Evolutionary conservation across 2,329 filamentous ascomycete genomes (phyloP).

Genomic region (Dendryphion nanum): DNA sequence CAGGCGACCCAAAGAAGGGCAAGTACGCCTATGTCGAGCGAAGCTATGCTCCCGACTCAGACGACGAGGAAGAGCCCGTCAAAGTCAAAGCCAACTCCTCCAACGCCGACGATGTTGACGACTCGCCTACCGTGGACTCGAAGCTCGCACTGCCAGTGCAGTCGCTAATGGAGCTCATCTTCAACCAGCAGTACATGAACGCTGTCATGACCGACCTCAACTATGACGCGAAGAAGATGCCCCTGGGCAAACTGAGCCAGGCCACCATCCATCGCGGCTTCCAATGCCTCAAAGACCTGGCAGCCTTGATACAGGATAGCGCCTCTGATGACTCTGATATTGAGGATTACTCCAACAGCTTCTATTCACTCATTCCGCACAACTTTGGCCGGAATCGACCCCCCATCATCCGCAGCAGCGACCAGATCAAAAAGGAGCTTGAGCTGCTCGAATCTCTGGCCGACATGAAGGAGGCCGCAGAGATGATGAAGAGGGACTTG

Average conservation of each 20-base stretch:
- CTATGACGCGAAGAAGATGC: slow-evolving; percentile 74
- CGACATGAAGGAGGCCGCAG: slow-evolving; percentile 79
- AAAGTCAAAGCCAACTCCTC: slow-evolving; percentile 24
- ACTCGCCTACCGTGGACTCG: slow-evolving; percentile 39
- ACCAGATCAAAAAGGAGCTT: slow-evolving; percentile 69
- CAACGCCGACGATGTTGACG: slow-evolving; percentile 25
- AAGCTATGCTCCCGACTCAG: slow-evolving; percentile 69
- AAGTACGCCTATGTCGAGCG: slow-evolving; percentile 81
- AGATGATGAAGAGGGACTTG: slow-evolving; percentile 69
- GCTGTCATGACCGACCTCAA: slow-evolving; percentile 65
- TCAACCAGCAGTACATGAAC: slow-evolving; percentile 72
- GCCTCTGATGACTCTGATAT: slow-evolving; percentile 51
- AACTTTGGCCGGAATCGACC: slow-evolving; percentile 72
- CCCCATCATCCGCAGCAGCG: slow-evolving; percentile 60
- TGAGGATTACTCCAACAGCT: slow-evolving; percentile 70
- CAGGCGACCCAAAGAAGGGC: slow-evolving; percentile 55
- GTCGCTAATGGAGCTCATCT: slow-evolving; percentile 75
- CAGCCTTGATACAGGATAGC: slow-evolving; percentile 59
- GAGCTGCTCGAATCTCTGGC: slow-evolving; percentile 76
- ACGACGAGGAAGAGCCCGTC: slow-evolving; percentile 47
- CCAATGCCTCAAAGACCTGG: slow-evolving; percentile 72
- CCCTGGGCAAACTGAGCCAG: slow-evolving; percentile 81
- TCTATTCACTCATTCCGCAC: slow-evolving; percentile 81
- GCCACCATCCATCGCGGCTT: slow-evolving; percentile 73
- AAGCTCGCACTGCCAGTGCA: slow-evolving; percentile 62